These are phyloP conservation scores for Avena sativa DNA, from an alignment of 176 grass and related monocot species.

Conservation along the genomic window DNA sequence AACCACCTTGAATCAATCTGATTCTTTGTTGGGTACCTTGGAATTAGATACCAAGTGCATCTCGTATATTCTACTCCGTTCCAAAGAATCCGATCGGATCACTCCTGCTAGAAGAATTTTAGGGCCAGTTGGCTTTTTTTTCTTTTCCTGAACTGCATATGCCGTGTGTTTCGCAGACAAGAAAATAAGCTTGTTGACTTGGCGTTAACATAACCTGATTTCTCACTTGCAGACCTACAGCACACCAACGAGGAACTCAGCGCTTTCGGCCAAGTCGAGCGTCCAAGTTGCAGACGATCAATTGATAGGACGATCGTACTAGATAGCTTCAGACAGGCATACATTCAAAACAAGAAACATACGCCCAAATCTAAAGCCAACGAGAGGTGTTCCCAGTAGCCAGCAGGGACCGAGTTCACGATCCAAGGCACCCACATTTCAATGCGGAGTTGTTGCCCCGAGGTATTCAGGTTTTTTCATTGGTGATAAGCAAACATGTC, in stretches of 20 bases:
- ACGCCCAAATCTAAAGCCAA: background rate
- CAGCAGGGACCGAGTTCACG: background rate
- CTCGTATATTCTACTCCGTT: slow-evolving; percentile 12
- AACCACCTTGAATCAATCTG: slow-evolving; percentile 3
- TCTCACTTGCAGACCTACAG: background rate
- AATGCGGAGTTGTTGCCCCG: no score
- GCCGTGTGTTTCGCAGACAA: background rate
- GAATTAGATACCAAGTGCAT: background rate
- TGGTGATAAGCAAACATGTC: background rate
- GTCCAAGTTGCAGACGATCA: slow-evolving; percentile 37
- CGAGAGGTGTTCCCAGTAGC: background rate
- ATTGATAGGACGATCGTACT: background rate
- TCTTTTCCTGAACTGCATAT: background rate
- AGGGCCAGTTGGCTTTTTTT: background rate
- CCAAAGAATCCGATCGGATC: slow-evolving; percentile 32
- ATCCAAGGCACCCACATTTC: background rate
- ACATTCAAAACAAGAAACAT: background rate
- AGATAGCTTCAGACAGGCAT: slow-evolving; percentile 11
- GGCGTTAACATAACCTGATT: background rate
- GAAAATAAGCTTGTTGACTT: slow-evolving; percentile 36
- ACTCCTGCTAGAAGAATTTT: background rate
- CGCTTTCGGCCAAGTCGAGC: background rate
- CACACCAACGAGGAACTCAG: background rate
- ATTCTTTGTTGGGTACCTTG: background rate
- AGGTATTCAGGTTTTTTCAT: no score